phyloP scores from a whole-genome alignment of 768 basidiomycete genomes.

The Imleria badia region DNA sequence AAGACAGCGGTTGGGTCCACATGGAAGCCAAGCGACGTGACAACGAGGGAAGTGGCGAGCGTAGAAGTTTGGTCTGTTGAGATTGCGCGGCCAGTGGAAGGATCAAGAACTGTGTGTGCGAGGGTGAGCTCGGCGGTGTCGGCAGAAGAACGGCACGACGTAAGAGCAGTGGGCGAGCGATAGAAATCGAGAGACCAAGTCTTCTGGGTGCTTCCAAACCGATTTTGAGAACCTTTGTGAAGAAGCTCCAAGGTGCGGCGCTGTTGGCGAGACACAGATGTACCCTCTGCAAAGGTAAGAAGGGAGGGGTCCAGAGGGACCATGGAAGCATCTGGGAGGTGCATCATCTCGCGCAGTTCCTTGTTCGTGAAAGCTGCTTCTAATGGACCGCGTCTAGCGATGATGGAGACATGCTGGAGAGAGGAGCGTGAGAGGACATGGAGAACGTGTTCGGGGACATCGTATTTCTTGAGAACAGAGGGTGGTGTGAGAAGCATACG shows the following conservation, averaged over 20 bases:
- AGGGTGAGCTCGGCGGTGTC: conserved; percentile 47
- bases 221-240: conserved; percentile 56
- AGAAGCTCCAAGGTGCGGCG: conserved; percentile 65
- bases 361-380: conserved; percentile 92
- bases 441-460: conserved; percentile 76
- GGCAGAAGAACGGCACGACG: conserved; percentile 20
- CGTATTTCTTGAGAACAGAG: conserved; percentile 61
- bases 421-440: conserved; percentile 58
- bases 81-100: conserved; percentile 45
- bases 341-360: conserved; percentile 84
- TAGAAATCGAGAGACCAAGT: conserved; percentile 85
- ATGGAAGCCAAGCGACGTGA: conserved; percentile 87
- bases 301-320: conserved; percentile 52
- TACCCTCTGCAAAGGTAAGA: conserved; percentile 37
- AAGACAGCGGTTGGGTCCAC: conserved; percentile 60
- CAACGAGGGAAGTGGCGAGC: conserved; percentile 69
- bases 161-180: conserved; percentile 60
- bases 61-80: conserved; percentile 54
- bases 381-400: conserved; percentile 83
- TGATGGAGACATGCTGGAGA: conserved; percentile 76
- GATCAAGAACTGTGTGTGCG: conserved; percentile 60
- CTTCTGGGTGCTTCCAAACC: conserved; percentile 50
- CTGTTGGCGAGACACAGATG: conserved; percentile 58
- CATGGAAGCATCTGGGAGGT: conserved; percentile 64
- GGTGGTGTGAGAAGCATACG: conserved; percentile 81